Conservation (phyloP, 352 stramenopile species). For the Phytophthora sp. region DNA sequence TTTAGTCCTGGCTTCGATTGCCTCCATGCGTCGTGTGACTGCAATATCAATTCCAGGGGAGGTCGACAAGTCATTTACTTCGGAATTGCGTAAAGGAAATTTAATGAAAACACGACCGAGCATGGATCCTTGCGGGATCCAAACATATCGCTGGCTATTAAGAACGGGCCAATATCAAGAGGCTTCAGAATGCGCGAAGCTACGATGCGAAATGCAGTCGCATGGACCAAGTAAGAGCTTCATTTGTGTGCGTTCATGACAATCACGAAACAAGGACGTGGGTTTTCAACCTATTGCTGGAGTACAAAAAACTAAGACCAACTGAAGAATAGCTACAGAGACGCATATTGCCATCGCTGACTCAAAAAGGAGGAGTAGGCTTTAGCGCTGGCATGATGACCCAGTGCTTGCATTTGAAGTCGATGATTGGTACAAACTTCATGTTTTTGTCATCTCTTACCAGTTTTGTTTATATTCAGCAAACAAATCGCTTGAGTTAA, state of each 20-base stretch:
- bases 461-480: no score
- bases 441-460: no score
- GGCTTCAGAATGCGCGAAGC: neutral
- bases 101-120: neutral
- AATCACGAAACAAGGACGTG: neutral
- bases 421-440: no score
- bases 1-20: neutral
- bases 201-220: neutral
- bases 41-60: neutral
- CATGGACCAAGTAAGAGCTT: neutral
- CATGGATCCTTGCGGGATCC: no score
- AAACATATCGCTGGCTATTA: neutral
- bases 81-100: neutral
- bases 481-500: no score
- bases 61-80: no score
- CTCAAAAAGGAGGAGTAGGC: neutral
- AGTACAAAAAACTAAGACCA: neutral
- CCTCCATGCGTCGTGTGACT: neutral
- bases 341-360: neutral
- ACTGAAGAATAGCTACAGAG: neutral
- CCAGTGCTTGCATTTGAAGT: no score
- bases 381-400: no score
- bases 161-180: neutral
- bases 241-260: neutral
- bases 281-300: neutral